Base-by-base conservation (phyloP, 495 filamentous ascomycete genomes). In the Talaromyces borbonicus region DNA sequence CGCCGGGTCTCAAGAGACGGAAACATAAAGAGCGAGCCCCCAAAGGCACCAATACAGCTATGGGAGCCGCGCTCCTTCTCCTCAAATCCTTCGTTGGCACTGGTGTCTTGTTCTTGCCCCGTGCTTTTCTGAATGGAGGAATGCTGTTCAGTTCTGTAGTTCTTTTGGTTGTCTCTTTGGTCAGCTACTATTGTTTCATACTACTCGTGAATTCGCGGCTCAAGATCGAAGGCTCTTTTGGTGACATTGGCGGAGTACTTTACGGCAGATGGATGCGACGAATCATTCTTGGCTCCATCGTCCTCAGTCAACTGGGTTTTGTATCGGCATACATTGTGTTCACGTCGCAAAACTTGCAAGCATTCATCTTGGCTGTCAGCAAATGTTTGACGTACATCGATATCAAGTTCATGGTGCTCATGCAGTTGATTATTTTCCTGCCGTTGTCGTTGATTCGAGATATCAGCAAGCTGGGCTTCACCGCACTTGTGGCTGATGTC, bases 291-390 rank as follows among this genome's bases (percentile, higher is more conserved):
- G 68, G 71, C 19, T 96, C 90, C 0, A 90, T 98, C 52, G 88
- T 96, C 24, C 71, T 96, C 52, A 93, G 85, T 57, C 92, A 98
- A 60, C 73, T 98, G 39, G 92, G 92, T 26, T 98, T 98, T 58
- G 85, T 95, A 4, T 81, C 87, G 5, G 92, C 92, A n/a, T 97
- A 97, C 63, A 96, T 95, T 50, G 92, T 98, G 46, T 98, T 98
- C 59, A 95, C 90, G 5, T 84, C 88, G 7, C 86, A 96, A 59
- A 98, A 96, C 49, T 63, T 98, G 42, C 90, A 95, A 57, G 92
- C 92, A 8, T 95, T 98, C 63, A 83, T 95, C 38, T 76, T 78
- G 15, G 80, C 80, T 3, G 87, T 97, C 38, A 82, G 86, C 44
- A 71, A 90, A 49, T 95, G 90, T 70, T 71, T 76, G 56, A 84